Evolutionary conservation across 805 yeast species (phyloP).

Genomic region (Saturnispora dispora): DNA sequence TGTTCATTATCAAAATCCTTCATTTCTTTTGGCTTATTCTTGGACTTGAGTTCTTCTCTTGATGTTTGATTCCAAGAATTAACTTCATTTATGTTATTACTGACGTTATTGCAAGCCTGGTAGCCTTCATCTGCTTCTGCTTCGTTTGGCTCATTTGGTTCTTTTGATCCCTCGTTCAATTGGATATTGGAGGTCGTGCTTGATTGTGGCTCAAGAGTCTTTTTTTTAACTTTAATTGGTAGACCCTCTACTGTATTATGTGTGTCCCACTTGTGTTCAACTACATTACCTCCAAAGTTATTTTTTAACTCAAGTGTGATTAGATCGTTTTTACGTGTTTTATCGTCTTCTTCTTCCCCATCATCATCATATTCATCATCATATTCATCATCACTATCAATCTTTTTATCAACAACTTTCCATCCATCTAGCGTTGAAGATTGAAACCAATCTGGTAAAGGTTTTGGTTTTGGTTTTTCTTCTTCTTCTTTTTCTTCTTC

Average conservation of each 20-base stretch:
- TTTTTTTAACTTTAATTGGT: not conserved
- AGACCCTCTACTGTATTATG: not conserved
- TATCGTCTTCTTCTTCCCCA: not conserved
- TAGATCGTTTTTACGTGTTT: not conserved
- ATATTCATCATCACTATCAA: constrained; percentile 8
- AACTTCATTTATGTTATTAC: too few species aligned
- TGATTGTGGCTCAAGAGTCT: not conserved
- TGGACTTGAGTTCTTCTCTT: too few species aligned
- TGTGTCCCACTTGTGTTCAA: not conserved
- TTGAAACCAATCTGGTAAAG: constrained; percentile 31
- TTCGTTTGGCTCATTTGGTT: not conserved
- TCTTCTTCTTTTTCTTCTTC: constrained; percentile 14
- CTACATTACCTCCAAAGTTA: not conserved
- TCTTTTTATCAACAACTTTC: not conserved
- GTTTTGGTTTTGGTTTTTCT: constrained; percentile 14
- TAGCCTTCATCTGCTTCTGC: not conserved
- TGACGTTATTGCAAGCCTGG: too few species aligned
- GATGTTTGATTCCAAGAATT: too few species aligned
- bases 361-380: constrained; percentile 9
- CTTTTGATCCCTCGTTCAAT: not conserved
- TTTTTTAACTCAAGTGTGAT: not conserved
- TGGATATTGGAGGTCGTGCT: not conserved
- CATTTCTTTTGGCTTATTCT: too few species aligned
- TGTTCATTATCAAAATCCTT: too few species aligned
- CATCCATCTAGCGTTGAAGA: constrained; percentile 11